Evolutionary conservation across 305 asterid species (phyloP).

Genomic region (Fraxinus latifolia): DNA sequence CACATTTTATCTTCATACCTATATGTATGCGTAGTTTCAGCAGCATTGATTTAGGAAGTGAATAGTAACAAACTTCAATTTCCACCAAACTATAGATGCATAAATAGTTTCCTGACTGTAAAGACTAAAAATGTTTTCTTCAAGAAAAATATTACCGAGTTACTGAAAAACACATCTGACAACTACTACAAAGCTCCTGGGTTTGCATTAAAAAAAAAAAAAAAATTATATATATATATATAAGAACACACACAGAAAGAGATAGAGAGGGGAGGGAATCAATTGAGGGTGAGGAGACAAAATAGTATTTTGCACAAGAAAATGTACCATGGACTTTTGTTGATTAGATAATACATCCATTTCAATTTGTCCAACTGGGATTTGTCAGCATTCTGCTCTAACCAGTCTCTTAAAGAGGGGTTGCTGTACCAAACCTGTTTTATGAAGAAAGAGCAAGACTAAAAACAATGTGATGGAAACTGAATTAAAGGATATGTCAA

Average conservation of each 20-base stretch:
- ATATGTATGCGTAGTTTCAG: background rate
- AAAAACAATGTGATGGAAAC: background rate
- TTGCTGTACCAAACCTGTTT: slow-evolving; percentile 86
- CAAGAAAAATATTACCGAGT: background rate
- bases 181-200: background rate
- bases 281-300: slow-evolving; percentile 5
- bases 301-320: background rate
- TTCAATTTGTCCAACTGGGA: slow-evolving; percentile 69
- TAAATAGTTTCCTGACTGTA: background rate
- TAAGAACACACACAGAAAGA: background rate
- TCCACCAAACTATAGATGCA: background rate
- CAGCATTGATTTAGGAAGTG: background rate
- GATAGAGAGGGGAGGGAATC: background rate
- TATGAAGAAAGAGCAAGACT: background rate
- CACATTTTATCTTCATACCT: background rate
- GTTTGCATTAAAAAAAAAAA: background rate
- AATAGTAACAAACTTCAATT: background rate
- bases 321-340: slow-evolving; percentile 83
- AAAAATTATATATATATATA: no score
- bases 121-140: background rate
- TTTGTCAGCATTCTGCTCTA: slow-evolving; percentile 60
- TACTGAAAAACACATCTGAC: background rate
- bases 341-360: slow-evolving; percentile 77
- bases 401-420: slow-evolving; percentile 85
- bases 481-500: background rate